Evolutionary conservation across 1,284 basidiomycete species (phyloP), one percentile per base, ranked within the genome.

Genomic region (Moesziomyces parantarcticus): DNA sequence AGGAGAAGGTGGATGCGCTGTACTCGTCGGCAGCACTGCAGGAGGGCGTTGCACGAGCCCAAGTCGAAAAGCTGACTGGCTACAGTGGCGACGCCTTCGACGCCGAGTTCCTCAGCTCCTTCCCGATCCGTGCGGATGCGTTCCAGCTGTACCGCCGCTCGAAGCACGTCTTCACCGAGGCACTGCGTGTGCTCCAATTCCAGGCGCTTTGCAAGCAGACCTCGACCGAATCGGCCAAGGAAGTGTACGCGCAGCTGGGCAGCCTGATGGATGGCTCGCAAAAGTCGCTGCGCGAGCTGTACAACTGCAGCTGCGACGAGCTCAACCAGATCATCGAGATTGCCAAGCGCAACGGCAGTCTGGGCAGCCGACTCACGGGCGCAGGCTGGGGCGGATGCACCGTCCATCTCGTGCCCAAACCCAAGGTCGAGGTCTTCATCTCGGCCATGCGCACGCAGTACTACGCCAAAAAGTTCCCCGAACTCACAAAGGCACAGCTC

Each of bases 381-480:
- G 82, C 82, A 0, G 82, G 82, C 3, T 83, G 82, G 82, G 82
- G 82, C 21, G 82, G 82, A 2, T 80, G 76, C 42, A 78, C 81
- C 13, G 81, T 83, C 11, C 74, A 76, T 26, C 61, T 83, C 26
- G 80, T 83, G 3, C 77, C 78, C n/a, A 68, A 75, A 22, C 58
- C 59, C 21, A 67, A 76, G n/a, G 65, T 81, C 1, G 44, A 66
- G 36, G 48, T 55, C 2, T 69, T 83, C 16, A 63, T 78, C 34
- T 40, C 66, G 20, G 77, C 78, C 8, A 52, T 83, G 47, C 50
- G 68, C 10, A 50, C 60, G 13, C 61, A 66, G 44, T 83, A 79
- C 45, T 83, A 75, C 46, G 46, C 25, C 0, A 58, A 68, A 36
- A 58, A 65, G 26, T 79, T 63, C 57, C 76, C 77, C 1, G 48